A percentile compares a stretch with the other conserved stretches of the same genome.
Evolutionary conservation across 306 rosid genomes (phyloP).

Genomic region (Dalbergia cochinchinensis): DNA sequence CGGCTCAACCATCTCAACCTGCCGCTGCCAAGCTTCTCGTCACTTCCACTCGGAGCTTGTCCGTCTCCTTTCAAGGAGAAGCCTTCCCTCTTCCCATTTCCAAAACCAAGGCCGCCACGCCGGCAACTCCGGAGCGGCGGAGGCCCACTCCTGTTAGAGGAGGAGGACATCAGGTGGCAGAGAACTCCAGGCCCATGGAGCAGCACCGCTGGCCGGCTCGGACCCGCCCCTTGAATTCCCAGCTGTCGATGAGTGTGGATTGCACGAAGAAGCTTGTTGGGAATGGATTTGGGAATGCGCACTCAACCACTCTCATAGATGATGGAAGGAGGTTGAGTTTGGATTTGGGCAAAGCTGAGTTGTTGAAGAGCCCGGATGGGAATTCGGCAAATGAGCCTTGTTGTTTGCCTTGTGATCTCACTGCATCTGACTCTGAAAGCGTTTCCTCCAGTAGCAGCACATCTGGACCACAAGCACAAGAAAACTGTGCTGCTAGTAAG

Average conservation of each 20-base stretch:
- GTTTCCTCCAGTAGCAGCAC: constrained; percentile 87
- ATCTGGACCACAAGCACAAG: no score
- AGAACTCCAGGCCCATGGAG: constrained; percentile 78
- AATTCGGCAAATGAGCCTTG: constrained; percentile 62
- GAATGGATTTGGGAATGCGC: constrained; percentile 74
- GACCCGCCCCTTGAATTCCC: constrained; percentile 49
- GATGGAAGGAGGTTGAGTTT: constrained; percentile 62
- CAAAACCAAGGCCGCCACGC: constrained; percentile 73
- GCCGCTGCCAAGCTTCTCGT: constrained; percentile 86
- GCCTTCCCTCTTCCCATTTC: constrained; percentile 95
- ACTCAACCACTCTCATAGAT: no score
- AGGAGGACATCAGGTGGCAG: constrained; percentile 67
- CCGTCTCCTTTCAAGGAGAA: constrained; percentile 98
- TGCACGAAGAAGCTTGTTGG: constrained; percentile 59
- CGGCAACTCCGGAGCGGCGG: constrained; percentile 78
- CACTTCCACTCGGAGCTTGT: constrained; percentile 92
- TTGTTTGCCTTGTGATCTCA: constrained; percentile 77
- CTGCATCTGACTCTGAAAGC: constrained; percentile 95
- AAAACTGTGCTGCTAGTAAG: constrained; percentile 7
- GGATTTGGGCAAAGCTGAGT: constrained; percentile 80
- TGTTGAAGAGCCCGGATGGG: constrained; percentile 55
- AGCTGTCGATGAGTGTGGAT: constrained; percentile 71
- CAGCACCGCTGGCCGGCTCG: constrained; percentile 97
- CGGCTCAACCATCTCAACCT: constrained; percentile 52
- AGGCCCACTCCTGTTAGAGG: constrained; percentile 69